Evolutionary conservation across 768 basidiomycete species (phyloP).

Genomic region (Serendipita sp.): DNA sequence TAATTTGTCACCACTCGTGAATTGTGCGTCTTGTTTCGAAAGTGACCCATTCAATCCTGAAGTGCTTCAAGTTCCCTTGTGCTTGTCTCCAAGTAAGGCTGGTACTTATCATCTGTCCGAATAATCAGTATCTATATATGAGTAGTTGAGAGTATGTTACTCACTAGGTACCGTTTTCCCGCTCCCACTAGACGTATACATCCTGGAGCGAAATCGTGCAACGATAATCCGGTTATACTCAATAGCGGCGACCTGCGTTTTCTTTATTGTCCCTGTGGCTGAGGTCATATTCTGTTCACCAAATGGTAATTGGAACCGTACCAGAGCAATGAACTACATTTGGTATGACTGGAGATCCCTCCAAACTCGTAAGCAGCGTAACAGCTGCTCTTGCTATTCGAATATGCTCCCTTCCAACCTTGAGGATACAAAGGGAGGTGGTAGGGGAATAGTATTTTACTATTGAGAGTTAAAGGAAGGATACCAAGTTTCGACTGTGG

Average conservation of each 20-base stretch:
- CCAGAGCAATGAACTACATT: constrained; percentile 71
- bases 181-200: constrained; percentile 37
- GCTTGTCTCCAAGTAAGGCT: constrained; percentile 39
- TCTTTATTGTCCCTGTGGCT: constrained; percentile 64
- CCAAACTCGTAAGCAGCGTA: constrained; percentile 49
- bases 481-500: constrained; percentile 4
- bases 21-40: neutral
- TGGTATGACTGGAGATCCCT: constrained; percentile 45
- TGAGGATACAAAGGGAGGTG: constrained; percentile 71
- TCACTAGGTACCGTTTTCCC: constrained; percentile 10
- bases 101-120: constrained; percentile 44
- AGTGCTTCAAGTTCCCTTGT: constrained; percentile 46
- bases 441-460: constrained; percentile 81
- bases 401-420: constrained; percentile 70
- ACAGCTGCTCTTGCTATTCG: constrained; percentile 65
- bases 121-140: neutral
- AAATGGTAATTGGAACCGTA: constrained; percentile 20
- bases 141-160: neutral
- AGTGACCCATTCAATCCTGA: constrained; percentile 32
- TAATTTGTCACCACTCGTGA: neutral
- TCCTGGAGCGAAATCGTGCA: constrained; percentile 39
- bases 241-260: constrained; percentile 63
- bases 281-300: neutral
- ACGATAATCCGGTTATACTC: constrained; percentile 55
- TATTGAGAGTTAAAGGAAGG: constrained; percentile 16